Evolutionary conservation across 208 protist species (phyloP).

Genomic region (Leishmania amazonensis): DNA sequence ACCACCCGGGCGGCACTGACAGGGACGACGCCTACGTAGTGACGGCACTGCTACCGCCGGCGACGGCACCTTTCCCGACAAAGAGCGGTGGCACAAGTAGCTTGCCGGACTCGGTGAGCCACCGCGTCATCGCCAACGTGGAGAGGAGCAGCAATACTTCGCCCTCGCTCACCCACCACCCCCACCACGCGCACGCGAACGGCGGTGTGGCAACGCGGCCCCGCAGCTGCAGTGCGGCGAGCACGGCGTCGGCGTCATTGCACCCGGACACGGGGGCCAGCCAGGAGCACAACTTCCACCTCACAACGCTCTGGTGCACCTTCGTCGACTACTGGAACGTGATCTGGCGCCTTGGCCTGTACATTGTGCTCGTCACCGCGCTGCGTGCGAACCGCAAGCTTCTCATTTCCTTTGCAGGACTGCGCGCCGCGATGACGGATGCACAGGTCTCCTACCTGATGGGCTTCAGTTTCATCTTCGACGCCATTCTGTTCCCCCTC

Average conservation of each 20-base stretch:
- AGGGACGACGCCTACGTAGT: not conserved
- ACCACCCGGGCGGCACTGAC: not conserved
- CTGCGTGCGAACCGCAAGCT: conserved; percentile 85
- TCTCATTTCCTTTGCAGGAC: conserved; percentile 71
- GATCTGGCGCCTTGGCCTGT: conserved; percentile 84
- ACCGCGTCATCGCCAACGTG: conserved; percentile 13
- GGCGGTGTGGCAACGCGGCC: not conserved
- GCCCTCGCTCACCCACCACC: not conserved
- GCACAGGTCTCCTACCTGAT: conserved; percentile 74
- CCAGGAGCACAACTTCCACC: conserved; percentile 31
- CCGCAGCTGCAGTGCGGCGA: conserved; percentile 3
- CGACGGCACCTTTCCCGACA: not conserved
- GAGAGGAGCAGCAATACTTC: conserved; percentile 11
- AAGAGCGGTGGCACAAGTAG: not conserved
- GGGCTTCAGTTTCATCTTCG: conserved; percentile 68
- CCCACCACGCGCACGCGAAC: not conserved
- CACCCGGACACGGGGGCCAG: conserved; percentile 24
- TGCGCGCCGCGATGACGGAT: conserved; percentile 61
- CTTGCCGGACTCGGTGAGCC: not conserved
- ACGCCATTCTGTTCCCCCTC: conserved; percentile 80
- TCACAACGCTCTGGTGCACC: conserved; percentile 41
- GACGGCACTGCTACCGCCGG: conserved; percentile 9
- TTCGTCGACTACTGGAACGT: conserved; percentile 59
- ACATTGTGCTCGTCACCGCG: conserved; percentile 61
- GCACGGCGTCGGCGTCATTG: conserved; percentile 3